A percentile compares a stretch with the other conserved stretches of the same genome.
phyloP scores from a whole-genome alignment of 805 yeast species.

The Wickerhamomyces mucosus region DNA sequence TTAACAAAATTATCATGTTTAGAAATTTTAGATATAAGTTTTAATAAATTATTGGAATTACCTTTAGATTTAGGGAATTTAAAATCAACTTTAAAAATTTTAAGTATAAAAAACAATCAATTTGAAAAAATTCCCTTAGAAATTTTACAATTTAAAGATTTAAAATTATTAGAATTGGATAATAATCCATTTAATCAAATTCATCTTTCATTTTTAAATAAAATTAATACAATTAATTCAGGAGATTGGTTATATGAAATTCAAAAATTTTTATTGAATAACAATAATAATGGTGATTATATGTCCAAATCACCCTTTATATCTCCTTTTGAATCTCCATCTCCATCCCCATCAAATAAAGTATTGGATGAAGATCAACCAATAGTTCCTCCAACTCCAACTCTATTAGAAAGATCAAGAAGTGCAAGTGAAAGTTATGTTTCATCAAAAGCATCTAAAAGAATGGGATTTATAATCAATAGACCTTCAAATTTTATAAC shows the following conservation, averaged over 20 bases:
- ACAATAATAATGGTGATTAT: too few relatives aligned
- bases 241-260: conserved; percentile 31
- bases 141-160: conserved; percentile 39
- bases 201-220: conserved; percentile 28
- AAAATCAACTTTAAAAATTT: conserved; percentile 35
- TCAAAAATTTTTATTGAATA: conserved; percentile 5
- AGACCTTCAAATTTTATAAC: conserved; percentile 19
- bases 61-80: conserved; percentile 35
- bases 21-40: conserved; percentile 59
- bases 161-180: conserved; percentile 51
- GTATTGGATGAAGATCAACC: not conserved
- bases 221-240: conserved; percentile 24
- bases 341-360: not conserved
- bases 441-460: conserved; percentile 59
- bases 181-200: conserved; percentile 53
- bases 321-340: too few relatives aligned
- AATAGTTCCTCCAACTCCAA: not conserved
- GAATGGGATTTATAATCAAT: conserved; percentile 67
- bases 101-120: conserved; percentile 53
- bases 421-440: conserved; percentile 32
- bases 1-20: conserved; percentile 30
- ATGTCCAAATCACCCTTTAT: not conserved
- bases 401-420: conserved; percentile 19
- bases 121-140: conserved; percentile 45
- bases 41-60: conserved; percentile 39